Evolutionary conservation across 2,329 filamentous ascomycete genomes (phyloP).

Genomic region (Ramularia endophylla): DNA sequence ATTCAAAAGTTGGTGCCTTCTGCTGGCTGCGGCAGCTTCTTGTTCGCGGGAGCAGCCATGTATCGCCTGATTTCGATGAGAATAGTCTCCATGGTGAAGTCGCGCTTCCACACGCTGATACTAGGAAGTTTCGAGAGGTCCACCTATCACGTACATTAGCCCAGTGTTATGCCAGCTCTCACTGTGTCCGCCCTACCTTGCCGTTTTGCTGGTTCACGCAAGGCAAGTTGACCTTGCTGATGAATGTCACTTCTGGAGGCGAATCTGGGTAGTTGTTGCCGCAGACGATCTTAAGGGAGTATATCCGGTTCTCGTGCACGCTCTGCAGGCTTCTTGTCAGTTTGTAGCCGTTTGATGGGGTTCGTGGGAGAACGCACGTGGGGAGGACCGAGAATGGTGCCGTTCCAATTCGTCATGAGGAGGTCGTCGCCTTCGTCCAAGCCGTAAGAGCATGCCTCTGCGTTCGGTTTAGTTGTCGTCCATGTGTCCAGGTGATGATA

Average conservation of each 20-base stretch:
- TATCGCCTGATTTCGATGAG: slow-evolving; percentile 79
- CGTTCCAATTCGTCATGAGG: slow-evolving; percentile 98
- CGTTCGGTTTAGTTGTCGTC: slow-evolving; percentile 8
- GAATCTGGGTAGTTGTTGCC: slow-evolving; percentile 81
- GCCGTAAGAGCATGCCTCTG: slow-evolving; percentile 95
- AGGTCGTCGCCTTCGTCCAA: slow-evolving; percentile 91
- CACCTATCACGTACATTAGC: slow-evolving; percentile 47
- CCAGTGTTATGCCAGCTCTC: slow-evolving; percentile 1
- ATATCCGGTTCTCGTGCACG: slow-evolving; percentile 97
- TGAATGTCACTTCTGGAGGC: slow-evolving; percentile 85
- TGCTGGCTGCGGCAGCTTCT: slow-evolving; percentile 90
- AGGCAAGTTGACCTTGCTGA: slow-evolving; percentile 93
- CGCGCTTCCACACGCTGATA: slow-evolving; percentile 81
- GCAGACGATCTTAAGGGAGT: slow-evolving; percentile 96
- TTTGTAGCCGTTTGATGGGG: neutral
- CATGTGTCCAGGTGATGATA: neutral
- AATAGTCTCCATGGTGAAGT: slow-evolving; percentile 93
- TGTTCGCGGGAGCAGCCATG: slow-evolving; percentile 87
- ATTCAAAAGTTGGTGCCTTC: slow-evolving; percentile 61
- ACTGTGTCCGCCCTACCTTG: slow-evolving; percentile 45
- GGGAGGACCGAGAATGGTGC: slow-evolving; percentile 92
- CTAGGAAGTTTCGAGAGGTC: slow-evolving; percentile 79
- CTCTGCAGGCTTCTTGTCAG: slow-evolving; percentile 51
- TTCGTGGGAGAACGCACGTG: slow-evolving; percentile 61
- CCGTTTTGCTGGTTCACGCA: slow-evolving; percentile 80